Evolutionary conservation across 345 rosid species (phyloP).

Genomic region (Erucastrum elatum): DNA sequence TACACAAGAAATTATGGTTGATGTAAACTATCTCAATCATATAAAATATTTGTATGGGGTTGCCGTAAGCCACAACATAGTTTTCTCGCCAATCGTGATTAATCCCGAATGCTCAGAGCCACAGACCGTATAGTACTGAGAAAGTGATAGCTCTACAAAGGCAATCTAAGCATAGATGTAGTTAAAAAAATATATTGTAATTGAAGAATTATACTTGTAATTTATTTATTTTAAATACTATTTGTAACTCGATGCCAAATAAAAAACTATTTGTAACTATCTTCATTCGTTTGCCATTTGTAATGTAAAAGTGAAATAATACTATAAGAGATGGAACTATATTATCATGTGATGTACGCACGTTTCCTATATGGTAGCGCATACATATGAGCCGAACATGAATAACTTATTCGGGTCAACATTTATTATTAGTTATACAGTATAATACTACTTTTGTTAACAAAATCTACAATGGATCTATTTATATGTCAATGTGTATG

Average conservation of each 20-base stretch:
- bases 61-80: not conserved
- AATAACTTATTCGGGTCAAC: conserved; percentile 19
- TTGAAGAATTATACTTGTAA: not conserved
- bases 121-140: not conserved
- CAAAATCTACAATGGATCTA: conserved; percentile 14
- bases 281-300: conserved; percentile 17
- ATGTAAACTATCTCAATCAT: no score
- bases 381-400: conserved; percentile 17
- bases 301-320: not conserved
- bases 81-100: not conserved
- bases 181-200: not conserved
- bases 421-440: not conserved
- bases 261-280: not conserved
- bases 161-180: not conserved
- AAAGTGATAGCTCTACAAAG: not conserved
- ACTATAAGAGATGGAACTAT: conserved; percentile 7
- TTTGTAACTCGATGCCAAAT: not conserved
- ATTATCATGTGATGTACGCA: conserved; percentile 25
- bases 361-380: conserved; percentile 29
- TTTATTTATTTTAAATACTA: not conserved
- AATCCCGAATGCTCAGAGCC: not conserved
- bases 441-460: not conserved
- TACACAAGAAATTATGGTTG: no score
- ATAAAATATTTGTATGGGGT: no score
- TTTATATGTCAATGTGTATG: not conserved